Evolutionary conservation across 2,329 filamentous ascomycete species (phyloP).

Genomic region (Clonostachys solani): DNA sequence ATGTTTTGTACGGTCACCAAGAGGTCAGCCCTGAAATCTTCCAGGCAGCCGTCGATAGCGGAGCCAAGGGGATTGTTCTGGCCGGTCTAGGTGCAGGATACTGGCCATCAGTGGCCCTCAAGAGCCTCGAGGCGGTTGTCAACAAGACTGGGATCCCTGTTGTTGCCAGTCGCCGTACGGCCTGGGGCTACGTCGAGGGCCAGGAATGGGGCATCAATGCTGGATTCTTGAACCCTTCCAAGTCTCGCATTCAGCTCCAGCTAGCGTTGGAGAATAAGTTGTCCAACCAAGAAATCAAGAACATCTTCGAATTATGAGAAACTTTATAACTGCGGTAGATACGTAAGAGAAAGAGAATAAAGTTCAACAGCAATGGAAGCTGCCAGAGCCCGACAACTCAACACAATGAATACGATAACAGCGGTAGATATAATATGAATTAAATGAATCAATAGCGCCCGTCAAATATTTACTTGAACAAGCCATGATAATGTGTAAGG

Average conservation of each 20-base stretch:
- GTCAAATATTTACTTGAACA: no score
- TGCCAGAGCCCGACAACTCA: no score
- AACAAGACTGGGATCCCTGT: slow-evolving; percentile 39
- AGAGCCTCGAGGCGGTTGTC: slow-evolving; percentile 34
- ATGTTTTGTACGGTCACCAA: slow-evolving; percentile 52
- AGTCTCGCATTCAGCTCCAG: slow-evolving; percentile 47
- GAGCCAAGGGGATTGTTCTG: slow-evolving; percentile 49
- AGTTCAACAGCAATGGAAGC: no score
- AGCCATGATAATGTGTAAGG: no score
- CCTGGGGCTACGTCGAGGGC: slow-evolving; percentile 41
- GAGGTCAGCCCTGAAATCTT: slow-evolving; percentile 44
- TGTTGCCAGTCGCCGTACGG: slow-evolving; percentile 44
- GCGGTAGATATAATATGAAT: no score
- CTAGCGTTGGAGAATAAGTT: slow-evolving; percentile 25
- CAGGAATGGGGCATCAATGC: slow-evolving; percentile 26
- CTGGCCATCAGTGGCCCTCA: slow-evolving; percentile 30
- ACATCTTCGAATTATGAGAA: slow-evolving; percentile 14
- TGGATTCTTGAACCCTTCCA: slow-evolving; percentile 51
- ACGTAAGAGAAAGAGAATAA: no score
- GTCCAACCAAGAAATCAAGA: slow-evolving; percentile 15
- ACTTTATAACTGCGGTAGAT: no score
- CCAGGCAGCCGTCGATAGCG: slow-evolving; percentile 38
- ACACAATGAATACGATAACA: no score
- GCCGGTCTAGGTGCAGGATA: slow-evolving; percentile 52
- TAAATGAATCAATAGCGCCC: no score